phyloP scores from a whole-genome alignment of 441 rosid species.

The Croton laevigatus region DNA sequence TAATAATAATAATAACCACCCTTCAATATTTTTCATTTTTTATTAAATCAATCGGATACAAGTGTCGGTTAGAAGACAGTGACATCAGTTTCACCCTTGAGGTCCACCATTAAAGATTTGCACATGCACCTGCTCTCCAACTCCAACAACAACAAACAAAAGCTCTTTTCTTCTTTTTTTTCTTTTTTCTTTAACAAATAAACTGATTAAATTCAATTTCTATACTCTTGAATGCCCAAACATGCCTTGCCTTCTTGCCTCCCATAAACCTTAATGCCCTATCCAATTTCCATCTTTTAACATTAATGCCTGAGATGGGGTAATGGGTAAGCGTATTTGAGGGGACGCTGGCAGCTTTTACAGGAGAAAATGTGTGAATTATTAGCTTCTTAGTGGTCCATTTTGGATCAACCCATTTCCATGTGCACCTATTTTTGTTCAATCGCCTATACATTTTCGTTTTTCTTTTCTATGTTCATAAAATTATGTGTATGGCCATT shows the following conservation, averaged over 20 bases:
- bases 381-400: not conserved
- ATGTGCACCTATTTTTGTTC: no score
- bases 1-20: no score
- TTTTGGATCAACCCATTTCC: conserved; percentile 5
- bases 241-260: conserved; percentile 15
- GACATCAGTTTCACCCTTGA: conserved; percentile 21
- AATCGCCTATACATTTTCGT: not conserved
- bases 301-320: conserved; percentile 21
- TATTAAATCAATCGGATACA: not conserved
- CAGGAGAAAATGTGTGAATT: conserved; percentile 14
- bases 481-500: no score
- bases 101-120: conserved; percentile 40
- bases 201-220: no score
- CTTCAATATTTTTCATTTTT: no score
- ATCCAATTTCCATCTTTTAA: conserved; percentile 23
- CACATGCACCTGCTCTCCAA: conserved; percentile 54
- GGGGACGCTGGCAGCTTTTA: conserved; percentile 32
- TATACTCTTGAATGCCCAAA: conserved; percentile 24
- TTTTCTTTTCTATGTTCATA: no score
- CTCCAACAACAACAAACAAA: conserved; percentile 13
- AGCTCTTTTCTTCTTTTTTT: not conserved
- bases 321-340: not conserved
- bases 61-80: conserved; percentile 42
- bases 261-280: not conserved
- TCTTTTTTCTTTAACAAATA: no score